These are phyloP conservation scores for Cladosporium sp. DNA, from an alignment of 2,329 filamentous ascomycete genomes.

Conservation along the genomic window DNA sequence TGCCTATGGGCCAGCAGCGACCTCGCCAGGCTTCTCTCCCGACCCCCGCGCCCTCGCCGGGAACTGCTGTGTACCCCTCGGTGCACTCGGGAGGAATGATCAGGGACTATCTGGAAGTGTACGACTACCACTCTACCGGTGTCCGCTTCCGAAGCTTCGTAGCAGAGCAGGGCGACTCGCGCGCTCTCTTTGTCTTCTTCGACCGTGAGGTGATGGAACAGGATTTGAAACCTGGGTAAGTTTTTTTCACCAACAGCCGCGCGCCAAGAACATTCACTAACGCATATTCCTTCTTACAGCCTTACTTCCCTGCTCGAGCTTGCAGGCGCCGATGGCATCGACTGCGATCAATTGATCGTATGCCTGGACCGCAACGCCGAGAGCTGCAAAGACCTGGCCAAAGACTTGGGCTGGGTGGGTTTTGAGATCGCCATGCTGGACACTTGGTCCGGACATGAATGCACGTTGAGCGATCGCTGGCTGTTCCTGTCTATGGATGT, in stretches of 20 bases:
- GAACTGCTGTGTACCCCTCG: slow-evolving; percentile 17
- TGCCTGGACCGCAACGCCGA: slow-evolving; percentile 72
- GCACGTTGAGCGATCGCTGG: slow-evolving; percentile 70
- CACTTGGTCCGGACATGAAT: slow-evolving; percentile 61
- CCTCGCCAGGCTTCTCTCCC: slow-evolving; percentile 26
- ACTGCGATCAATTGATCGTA: slow-evolving; percentile 72
- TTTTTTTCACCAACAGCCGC: neutral
- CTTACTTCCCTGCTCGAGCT: slow-evolving; percentile 89
- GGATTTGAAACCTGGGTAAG: slow-evolving; percentile 79
- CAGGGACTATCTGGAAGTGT: slow-evolving; percentile 69
- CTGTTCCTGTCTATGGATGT: slow-evolving; percentile 86
- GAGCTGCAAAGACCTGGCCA: slow-evolving; percentile 65
- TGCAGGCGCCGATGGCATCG: slow-evolving; percentile 66
- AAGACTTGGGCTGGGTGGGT: slow-evolving; percentile 88
- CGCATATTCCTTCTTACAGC: slow-evolving; percentile 40
- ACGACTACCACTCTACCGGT: slow-evolving; percentile 77
- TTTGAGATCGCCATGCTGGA: slow-evolving; percentile 80
- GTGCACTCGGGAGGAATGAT: slow-evolving; percentile 32
- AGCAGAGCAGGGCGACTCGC: slow-evolving; percentile 64
- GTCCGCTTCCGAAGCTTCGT: slow-evolving; percentile 84
- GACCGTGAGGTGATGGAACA: slow-evolving; percentile 63
- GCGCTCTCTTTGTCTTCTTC: slow-evolving; percentile 83
- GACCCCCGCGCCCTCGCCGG: slow-evolving; percentile 33
- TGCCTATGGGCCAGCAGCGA: slow-evolving; percentile 1
- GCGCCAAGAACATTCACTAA: slow-evolving; percentile 26